Evolutionary conservation across 1,284 basidiomycete species (phyloP).

Genomic region (Agroathelia rolfsii): DNA sequence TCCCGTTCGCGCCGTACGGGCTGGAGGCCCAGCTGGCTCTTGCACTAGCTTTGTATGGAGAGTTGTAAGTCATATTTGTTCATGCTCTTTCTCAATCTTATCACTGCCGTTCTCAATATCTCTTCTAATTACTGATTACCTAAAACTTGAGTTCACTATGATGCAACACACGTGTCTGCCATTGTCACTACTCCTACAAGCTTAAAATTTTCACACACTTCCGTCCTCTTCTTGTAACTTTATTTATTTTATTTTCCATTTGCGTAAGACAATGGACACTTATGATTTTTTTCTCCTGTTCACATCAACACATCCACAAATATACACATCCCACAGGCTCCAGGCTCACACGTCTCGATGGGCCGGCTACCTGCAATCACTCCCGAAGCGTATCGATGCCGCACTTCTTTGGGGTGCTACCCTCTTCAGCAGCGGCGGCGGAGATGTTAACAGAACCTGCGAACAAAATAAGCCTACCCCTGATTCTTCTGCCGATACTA

Average conservation of each 20-base stretch:
- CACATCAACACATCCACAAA: constrained; percentile 8
- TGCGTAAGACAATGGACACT: too few species aligned
- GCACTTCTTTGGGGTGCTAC: constrained; percentile 52
- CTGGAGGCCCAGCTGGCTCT: constrained; percentile 49
- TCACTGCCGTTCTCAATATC: too few species aligned
- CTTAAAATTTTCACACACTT: too few species aligned
- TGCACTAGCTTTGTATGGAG: constrained; percentile 50
- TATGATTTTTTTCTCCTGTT: constrained; percentile 12
- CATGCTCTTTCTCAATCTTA: background rate
- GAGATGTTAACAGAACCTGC: constrained; percentile 4
- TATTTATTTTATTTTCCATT: too few species aligned
- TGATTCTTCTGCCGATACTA: too few species aligned
- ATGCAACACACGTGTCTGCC: constrained; percentile 6
- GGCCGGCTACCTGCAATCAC: constrained; percentile 58
- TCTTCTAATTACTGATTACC: background rate
- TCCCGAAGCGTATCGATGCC: constrained; percentile 47
- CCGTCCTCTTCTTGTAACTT: constrained; percentile 9
- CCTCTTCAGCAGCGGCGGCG: constrained; percentile 13
- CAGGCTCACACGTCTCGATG: constrained; percentile 48
- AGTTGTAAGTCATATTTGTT: constrained; percentile 41
- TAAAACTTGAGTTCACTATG: background rate
- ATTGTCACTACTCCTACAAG: too few species aligned
- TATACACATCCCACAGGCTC: constrained; percentile 14
- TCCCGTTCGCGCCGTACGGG: constrained; percentile 39
- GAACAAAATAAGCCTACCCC: too few species aligned